Base-by-base conservation (phyloP, 768 basidiomycete species). In the Daedalea quercina region DNA sequence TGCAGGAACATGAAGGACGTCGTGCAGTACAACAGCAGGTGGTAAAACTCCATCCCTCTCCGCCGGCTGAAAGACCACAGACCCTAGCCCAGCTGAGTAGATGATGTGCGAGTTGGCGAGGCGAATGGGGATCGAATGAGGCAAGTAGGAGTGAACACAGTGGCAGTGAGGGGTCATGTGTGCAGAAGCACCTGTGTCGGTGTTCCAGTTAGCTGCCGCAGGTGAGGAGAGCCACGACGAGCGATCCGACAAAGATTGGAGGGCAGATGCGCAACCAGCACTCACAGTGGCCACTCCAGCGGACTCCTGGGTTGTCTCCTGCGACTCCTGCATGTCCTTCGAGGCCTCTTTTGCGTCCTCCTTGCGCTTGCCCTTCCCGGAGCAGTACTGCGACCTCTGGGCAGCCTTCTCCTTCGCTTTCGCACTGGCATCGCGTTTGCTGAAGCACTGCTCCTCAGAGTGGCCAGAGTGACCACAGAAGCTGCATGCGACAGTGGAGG, bases 21-120 rank as follows among this genome's bases (percentile, higher is more conserved):
- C 48, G 37, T 50, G 48, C 9, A 50, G 23, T 19, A 50, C 35
- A 23, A 50, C 48, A 35, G 48, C 48, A 35, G 48, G 34, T 12
- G 33, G 48, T 41, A 37, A 12, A 35, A 22, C 34, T 19, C 48
- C 48, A n/a, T 40, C 22, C 48, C 48, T 50, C 48, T n/a, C 26
- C 26, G 42, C 41, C 9, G 22, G 7, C 53, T 64, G 56, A 65
- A 64, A 53, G 31, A 31, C 52, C 24, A 53, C 45, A n/a, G 34
- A 47, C 52, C 45, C 34, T 17, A 40, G 35, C 17, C 34, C 52
- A 25, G 44, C 44, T 9, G 44, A 47, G 20, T 47, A 33, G 37
- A 46, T 19, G 24, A 47, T 47, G 24, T 25, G 37, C n/a, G 34
- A 25, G 44, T 40, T 53, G 45, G 52, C 34, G 28, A 31, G 28